Evolutionary conservation across 139 green algal genomes (phyloP).

Genomic region (Ettlia oleoabundans): DNA sequence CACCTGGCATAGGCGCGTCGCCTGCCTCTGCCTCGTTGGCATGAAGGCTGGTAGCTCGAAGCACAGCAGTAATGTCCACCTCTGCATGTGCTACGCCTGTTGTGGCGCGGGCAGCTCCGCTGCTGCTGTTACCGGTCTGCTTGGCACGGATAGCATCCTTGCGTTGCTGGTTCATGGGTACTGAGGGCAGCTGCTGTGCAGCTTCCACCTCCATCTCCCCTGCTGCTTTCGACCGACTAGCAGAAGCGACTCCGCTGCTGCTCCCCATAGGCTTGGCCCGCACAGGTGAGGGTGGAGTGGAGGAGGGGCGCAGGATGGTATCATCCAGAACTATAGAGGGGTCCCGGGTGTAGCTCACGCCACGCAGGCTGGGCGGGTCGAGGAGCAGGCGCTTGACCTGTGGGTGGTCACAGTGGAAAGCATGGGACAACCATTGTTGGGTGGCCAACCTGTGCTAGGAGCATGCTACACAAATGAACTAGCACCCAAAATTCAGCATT

Average conservation of each 20-base stretch:
- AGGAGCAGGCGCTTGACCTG: slow-evolving; percentile 44
- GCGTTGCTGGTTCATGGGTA: slow-evolving; percentile 36
- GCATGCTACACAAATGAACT: not conserved
- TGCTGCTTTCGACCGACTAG: too few relatives aligned
- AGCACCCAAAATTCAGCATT: not conserved
- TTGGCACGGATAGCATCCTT: slow-evolving; percentile 34
- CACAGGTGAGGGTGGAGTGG: not conserved
- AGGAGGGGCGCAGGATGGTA: slow-evolving; percentile 20
- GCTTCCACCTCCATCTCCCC: not conserved
- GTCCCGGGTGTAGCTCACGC: slow-evolving; percentile 12
- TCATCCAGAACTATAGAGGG: slow-evolving; percentile 17
- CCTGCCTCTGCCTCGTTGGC: not conserved
- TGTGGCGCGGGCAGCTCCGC: not conserved
- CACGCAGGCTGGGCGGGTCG: slow-evolving; percentile 30
- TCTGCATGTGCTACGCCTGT: not conserved
- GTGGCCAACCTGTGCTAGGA: not conserved
- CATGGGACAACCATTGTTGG: too few relatives aligned
- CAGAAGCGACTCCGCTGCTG: too few relatives aligned
- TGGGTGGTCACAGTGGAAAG: too few relatives aligned
- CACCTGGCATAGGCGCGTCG: not conserved
- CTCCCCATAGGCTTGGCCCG: too few relatives aligned
- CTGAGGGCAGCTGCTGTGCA: not conserved
- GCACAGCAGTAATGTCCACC: not conserved
- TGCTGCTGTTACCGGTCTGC: not conserved
- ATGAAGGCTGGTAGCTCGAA: not conserved